A percentile compares a stretch with the other conserved stretches of the same genome.
phyloP scores from a whole-genome alignment of 1,284 basidiomycete species.

The Apiotrichum laibachii region DNA sequence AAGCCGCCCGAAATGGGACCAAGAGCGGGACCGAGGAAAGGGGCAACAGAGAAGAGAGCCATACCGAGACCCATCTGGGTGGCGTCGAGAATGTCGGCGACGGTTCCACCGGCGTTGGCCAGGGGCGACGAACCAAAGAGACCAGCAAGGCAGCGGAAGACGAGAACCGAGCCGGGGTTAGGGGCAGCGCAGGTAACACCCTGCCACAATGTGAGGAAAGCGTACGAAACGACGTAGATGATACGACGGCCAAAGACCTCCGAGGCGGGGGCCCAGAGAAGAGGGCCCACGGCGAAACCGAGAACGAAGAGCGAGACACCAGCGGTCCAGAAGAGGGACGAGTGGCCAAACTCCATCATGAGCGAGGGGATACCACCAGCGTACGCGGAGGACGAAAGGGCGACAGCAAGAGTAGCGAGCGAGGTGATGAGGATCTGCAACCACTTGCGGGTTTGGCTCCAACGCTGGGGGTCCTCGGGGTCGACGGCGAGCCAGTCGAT shows the following conservation, averaged over 20 bases:
- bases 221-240: conserved; percentile 61
- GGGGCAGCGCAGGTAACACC: conserved; percentile 33
- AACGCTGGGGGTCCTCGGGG: conserved; percentile 42
- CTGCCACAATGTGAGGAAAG: conserved; percentile 41
- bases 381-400: conserved; percentile 39
- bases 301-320: conserved; percentile 42
- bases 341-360: conserved; percentile 26
- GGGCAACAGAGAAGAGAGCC: conserved; percentile 23
- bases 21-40: conserved; percentile 24
- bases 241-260: conserved; percentile 60
- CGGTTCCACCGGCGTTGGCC: conserved; percentile 48
- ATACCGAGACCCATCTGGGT: conserved; percentile 45
- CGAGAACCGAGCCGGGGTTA: conserved; percentile 34
- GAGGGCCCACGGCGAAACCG: conserved; percentile 45
- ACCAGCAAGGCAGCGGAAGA: conserved; percentile 46
- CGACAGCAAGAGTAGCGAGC: conserved; percentile 40
- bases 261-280: conserved; percentile 53
- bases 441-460: conserved; percentile 40
- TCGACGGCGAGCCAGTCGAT: conserved; percentile 45
- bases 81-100: conserved; percentile 45
- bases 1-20: conserved; percentile 48
- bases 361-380: conserved; percentile 32
- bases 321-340: conserved; percentile 29
- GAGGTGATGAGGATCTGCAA: conserved; percentile 27
- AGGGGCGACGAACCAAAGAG: conserved; percentile 49